Conservation (phyloP, 495 filamentous ascomycete genomes). For the Amniculicola lignicola region DNA sequence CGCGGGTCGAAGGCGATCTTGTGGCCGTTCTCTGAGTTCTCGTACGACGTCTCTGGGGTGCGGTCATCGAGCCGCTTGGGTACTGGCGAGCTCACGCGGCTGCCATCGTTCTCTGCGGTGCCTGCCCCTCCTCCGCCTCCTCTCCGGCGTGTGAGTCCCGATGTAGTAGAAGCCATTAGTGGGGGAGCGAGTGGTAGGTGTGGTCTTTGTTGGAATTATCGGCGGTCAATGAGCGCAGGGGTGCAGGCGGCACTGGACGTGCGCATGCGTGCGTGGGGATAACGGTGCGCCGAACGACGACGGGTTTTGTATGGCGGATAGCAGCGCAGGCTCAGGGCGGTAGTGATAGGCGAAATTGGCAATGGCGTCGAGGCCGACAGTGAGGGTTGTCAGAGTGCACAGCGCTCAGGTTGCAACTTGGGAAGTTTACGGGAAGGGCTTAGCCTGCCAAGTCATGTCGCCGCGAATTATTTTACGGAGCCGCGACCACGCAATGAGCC, state of each 20-base stretch:
- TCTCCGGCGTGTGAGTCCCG: conserved; percentile 71
- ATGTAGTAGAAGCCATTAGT: conserved; percentile 33
- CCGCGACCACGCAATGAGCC: no score
- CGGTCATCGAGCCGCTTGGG: conserved; percentile 61
- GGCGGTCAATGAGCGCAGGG: conserved; percentile 26
- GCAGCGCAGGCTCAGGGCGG: background rate
- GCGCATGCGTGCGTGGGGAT: conserved; percentile 23
- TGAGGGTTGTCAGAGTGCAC: no score
- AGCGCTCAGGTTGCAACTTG: no score
- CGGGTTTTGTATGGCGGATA: no score
- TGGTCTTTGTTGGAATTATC: conserved; percentile 22
- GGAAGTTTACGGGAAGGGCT: no score
- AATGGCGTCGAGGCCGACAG: no score
- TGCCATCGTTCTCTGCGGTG: conserved; percentile 55
- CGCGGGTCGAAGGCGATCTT: conserved; percentile 97
- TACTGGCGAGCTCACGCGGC: conserved; percentile 67
- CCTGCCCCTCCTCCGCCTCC: conserved; percentile 61
- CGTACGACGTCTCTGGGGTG: conserved; percentile 84
- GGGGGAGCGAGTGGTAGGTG: conserved; percentile 16
- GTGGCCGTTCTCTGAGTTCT: conserved; percentile 91
- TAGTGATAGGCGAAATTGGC: conserved; percentile 1
- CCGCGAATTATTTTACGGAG: no score
- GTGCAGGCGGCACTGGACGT: conserved; percentile 4
- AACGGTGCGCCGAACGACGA: no score
- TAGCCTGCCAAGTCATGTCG: no score